Percentiles rank a stretch among this genome's conserved stretches.
These are phyloP conservation scores for Thoreauomyces humboldtii DNA, from an alignment of 192 early-diverging fungal species.

Conservation along the genomic window DNA sequence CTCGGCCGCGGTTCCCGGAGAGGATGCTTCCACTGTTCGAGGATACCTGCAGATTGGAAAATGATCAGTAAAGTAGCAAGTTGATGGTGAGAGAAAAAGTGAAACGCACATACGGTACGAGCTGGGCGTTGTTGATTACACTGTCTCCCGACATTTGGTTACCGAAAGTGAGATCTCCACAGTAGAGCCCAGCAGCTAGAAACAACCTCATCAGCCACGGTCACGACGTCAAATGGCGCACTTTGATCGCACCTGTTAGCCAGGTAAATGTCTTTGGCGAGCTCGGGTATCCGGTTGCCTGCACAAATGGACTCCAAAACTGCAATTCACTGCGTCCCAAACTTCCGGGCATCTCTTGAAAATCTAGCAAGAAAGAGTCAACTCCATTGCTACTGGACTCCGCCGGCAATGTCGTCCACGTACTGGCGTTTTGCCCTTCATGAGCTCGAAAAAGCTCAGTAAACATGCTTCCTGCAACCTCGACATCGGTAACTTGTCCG, in stretches of 20 bases:
- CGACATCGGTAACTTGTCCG: conserved; percentile 51
- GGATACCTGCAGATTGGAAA: conserved; percentile 5
- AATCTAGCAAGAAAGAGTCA: no score
- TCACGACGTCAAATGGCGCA: no score
- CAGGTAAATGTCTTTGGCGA: conserved; percentile 83
- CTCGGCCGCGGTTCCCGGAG: neutral
- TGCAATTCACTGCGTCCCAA: conserved; percentile 58
- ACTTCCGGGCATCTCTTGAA: conserved; percentile 62
- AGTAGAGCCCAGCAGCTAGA: conserved; percentile 78
- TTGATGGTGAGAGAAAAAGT: neutral
- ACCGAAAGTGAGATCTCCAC: conserved; percentile 77
- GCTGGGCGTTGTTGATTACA: conserved; percentile 74
- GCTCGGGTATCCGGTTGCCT: conserved; percentile 64
- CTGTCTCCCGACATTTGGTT: conserved; percentile 72
- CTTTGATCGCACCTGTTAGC: conserved; percentile 62
- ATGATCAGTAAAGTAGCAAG: neutral
- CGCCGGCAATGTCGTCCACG: neutral
- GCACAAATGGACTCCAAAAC: conserved; percentile 63
- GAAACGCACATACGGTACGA: conserved; percentile 67
- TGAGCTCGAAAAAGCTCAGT: conserved; percentile 70
- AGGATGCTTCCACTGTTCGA: neutral
- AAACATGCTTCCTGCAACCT: conserved; percentile 69
- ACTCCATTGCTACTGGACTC: no score
- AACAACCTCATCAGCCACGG: neutral
- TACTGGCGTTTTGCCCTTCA: conserved; percentile 63